Conservation (phyloP, 2,329 filamentous ascomycete species). For the Onygena corvina region DNA sequence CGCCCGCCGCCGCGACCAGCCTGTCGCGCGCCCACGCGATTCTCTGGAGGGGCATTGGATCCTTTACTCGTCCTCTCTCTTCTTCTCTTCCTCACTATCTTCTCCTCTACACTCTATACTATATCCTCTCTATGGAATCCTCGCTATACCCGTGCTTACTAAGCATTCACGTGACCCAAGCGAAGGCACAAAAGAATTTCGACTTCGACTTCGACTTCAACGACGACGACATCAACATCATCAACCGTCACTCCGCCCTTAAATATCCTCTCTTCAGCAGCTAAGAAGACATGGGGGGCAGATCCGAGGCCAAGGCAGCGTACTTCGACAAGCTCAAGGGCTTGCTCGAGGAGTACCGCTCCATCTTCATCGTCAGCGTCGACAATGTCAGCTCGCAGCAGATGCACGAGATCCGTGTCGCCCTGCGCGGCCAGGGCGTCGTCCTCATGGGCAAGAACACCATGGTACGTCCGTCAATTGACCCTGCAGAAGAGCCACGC, state of each 20-base stretch:
- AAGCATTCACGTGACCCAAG: neutral
- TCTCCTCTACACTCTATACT: no score
- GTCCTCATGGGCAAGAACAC: constrained; percentile 99
- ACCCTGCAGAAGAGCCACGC: constrained; percentile 7
- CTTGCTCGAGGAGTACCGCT: constrained; percentile 92
- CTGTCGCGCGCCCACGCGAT: neutral
- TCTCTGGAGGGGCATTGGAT: neutral
- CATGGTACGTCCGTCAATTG: constrained; percentile 57
- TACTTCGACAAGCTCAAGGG: constrained; percentile 99
- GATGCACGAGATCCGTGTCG: constrained; percentile 98
- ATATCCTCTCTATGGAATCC: no score
- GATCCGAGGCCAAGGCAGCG: constrained; percentile 78
- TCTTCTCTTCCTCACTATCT: no score
- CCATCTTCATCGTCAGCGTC: constrained; percentile 92
- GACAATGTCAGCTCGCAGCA: constrained; percentile 99
- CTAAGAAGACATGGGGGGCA: constrained; percentile 99
- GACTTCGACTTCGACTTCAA: neutral
- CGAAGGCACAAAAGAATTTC: no score
- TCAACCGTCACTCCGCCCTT: constrained; percentile 63
- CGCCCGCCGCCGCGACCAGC: no score
- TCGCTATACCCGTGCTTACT: no score
- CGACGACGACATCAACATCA: neutral
- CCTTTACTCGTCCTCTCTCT: no score
- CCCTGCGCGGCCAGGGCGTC: constrained; percentile 81
- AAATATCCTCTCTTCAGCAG: constrained; percentile 93